Conservation (phyloP, 129 eudicot genomes). For the Mikania micrantha region DNA sequence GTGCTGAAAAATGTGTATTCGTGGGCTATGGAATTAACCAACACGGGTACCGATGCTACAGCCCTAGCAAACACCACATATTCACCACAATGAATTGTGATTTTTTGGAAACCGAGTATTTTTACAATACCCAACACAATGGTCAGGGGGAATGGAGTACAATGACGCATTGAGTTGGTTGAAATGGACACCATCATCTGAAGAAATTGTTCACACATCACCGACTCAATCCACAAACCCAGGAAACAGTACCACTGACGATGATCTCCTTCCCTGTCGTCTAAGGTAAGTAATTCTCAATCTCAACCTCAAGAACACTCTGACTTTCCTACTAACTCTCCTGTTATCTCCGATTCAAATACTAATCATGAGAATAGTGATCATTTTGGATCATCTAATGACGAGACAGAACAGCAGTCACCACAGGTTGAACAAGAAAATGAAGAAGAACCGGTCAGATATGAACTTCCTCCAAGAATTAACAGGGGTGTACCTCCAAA, state of each 20-base stretch:
- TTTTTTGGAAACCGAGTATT: constrained; percentile 1
- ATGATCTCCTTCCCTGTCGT: background rate
- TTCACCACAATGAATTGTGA: background rate
- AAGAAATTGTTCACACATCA: no score
- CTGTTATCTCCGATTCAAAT: no score
- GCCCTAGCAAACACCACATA: background rate
- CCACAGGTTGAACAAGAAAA: background rate
- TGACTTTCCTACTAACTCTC: no score
- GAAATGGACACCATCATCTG: no score
- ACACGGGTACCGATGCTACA: background rate
- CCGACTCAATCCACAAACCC: no score
- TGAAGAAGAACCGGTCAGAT: background rate
- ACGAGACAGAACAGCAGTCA: background rate
- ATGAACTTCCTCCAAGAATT: background rate
- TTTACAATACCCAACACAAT: background rate
- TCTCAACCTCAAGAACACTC: no score
- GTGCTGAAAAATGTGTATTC: no score
- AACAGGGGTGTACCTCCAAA: background rate
- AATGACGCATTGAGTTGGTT: no score
- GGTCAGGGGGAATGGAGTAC: no score
- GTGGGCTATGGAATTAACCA: background rate
- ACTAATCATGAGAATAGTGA: background rate
- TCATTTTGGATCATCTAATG: background rate
- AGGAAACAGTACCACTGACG: background rate
- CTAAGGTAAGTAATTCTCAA: constrained; percentile 5